phyloP scores from a whole-genome alignment of 352 stramenopile genomes.

The Phytophthora boehmeriae region DNA sequence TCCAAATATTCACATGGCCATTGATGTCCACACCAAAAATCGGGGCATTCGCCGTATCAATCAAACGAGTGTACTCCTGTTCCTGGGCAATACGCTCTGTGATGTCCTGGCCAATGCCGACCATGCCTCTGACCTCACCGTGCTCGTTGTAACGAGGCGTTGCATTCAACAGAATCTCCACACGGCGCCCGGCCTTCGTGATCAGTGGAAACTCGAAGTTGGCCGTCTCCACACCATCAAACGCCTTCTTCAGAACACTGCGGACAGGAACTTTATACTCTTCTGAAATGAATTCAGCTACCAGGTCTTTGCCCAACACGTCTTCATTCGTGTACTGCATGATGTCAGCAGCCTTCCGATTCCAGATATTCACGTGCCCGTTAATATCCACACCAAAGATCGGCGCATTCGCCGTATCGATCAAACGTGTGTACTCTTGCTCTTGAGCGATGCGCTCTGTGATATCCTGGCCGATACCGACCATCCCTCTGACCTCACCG shows the following conservation, averaged over 20 bases:
- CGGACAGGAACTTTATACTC: slow-evolving; percentile 51
- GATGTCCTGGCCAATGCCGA: slow-evolving; percentile 77
- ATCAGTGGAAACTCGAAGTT: slow-evolving; percentile 82
- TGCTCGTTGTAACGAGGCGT: slow-evolving; percentile 59
- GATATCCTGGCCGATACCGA: slow-evolving; percentile 88
- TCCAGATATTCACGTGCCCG: slow-evolving; percentile 57
- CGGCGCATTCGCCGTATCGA: slow-evolving; percentile 69
- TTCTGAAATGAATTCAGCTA: slow-evolving; percentile 56
- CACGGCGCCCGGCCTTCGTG: slow-evolving; percentile 36
- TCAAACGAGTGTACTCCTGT: slow-evolving; percentile 73
- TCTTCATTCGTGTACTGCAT: slow-evolving; percentile 58
- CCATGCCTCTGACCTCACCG: slow-evolving; percentile 58
- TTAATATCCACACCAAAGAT: slow-evolving; percentile 76
- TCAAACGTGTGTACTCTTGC: slow-evolving; percentile 73
- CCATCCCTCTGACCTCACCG: slow-evolving; percentile 61
- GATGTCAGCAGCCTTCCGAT: slow-evolving; percentile 47
- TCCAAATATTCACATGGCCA: slow-evolving; percentile 74
- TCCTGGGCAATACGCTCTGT: slow-evolving; percentile 82
- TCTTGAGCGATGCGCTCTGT: slow-evolving; percentile 76
- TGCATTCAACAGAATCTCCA: slow-evolving; percentile 47
- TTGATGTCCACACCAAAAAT: slow-evolving; percentile 73
- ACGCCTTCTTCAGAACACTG: slow-evolving; percentile 46
- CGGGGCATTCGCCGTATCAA: slow-evolving; percentile 62
- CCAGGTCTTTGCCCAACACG: slow-evolving; percentile 38
- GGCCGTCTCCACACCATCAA: slow-evolving; percentile 47